Evolutionary conservation across 805 yeast genomes (phyloP), one percentile per base, ranked within the genome.

Genomic region (Blastobotrys parvus): DNA sequence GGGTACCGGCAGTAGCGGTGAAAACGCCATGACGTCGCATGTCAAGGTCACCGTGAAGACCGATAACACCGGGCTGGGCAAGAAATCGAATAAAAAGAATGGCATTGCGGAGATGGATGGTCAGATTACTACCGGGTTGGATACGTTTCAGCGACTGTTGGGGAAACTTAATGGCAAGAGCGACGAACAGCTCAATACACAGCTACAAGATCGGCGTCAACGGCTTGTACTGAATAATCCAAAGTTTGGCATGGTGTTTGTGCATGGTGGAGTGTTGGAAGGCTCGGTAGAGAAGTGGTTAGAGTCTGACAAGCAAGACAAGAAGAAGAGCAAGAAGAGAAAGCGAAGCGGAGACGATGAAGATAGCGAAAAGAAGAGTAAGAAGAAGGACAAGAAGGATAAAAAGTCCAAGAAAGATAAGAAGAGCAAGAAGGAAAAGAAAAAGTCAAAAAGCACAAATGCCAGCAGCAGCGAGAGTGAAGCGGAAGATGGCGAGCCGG

Each of bases 121-220:
- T 30, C 94, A 86, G 45, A 94, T 86, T 51, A 80, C 90, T 51
- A 83, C 88, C 8, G 96, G 97, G 3, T 70, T 90, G 34, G 97
- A 92, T 61, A 95, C 82, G 2, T 90, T 92, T 59, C 98, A 90
- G 66, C 73, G 94, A 53, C 75, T 90, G 37, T 68, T 90, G 48
- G 97, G 97, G 8, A 75, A 88, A 58, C 71, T 90, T 48, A 90
- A 90, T 59, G 97, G 97, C 38, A 82, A 79, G 52, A 90, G 82
- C 56, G 82, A 77, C 27, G 74, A 71, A 44, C 74, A 83, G 20
- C 55, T 58, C 10, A 52, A 55, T 21, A 44, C 50, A 38, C 66
- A 67, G 44, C 67, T 75, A 46, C 89, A 79, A 55, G 63, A 86
- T 50, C 90, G 84, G 32, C 69, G 76, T 50, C 80, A 80, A 56